These are phyloP conservation scores for Lagerstroemia speciosa DNA, from an alignment of 345 rosid species.

Conservation along the genomic window DNA sequence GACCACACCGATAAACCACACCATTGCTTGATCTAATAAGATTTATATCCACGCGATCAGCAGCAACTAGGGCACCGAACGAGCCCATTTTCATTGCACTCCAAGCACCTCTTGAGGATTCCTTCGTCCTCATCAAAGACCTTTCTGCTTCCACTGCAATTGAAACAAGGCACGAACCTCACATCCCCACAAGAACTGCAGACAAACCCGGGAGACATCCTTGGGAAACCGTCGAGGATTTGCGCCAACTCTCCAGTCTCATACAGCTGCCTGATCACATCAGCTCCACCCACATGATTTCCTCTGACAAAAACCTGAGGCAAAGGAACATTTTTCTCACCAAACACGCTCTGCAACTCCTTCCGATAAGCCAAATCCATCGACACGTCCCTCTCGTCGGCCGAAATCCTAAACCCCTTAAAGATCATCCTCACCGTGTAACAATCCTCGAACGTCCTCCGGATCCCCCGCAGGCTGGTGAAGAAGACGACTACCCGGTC, in stretches of 20 bases:
- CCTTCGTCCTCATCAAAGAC: slow-evolving; percentile 83
- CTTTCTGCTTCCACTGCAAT: slow-evolving; percentile 90
- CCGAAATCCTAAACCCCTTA: slow-evolving; percentile 38
- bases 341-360: slow-evolving; percentile 57
- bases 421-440: slow-evolving; percentile 69
- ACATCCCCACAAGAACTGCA: slow-evolving; percentile 69
- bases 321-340: slow-evolving; percentile 45
- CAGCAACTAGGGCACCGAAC: slow-evolving; percentile 62
- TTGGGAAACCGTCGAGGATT: slow-evolving; percentile 61
- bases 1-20: neutral
- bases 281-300: slow-evolving; percentile 66
- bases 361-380: slow-evolving; percentile 76
- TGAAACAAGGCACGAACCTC: slow-evolving; percentile 65
- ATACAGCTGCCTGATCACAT: slow-evolving; percentile 62
- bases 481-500: slow-evolving; percentile 81
- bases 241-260: slow-evolving; percentile 79
- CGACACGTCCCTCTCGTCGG: slow-evolving; percentile 85
- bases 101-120: slow-evolving; percentile 52
- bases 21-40: no score
- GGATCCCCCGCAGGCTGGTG: slow-evolving; percentile 75
- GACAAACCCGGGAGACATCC: slow-evolving; percentile 48
- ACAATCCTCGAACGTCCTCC: slow-evolving; percentile 90
- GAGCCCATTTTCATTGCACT: slow-evolving; percentile 88
- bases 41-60: neutral
- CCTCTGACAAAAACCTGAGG: slow-evolving; percentile 83